phyloP scores from a whole-genome alignment of 2,329 filamentous ascomycete genomes.

The Calonectria pauciramosa region DNA sequence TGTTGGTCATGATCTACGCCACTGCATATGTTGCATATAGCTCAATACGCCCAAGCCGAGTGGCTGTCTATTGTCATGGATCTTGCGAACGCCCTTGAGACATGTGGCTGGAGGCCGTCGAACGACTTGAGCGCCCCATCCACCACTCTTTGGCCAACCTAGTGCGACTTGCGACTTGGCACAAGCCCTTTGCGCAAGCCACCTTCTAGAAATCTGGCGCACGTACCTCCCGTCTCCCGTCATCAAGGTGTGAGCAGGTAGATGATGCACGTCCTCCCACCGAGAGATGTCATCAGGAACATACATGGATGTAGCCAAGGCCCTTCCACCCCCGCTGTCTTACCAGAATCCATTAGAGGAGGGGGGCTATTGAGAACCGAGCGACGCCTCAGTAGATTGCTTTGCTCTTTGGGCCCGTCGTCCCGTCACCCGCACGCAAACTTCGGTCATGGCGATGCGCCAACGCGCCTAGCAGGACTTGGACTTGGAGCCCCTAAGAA shows the following conservation, averaged over 20 bases:
- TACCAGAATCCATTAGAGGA: background rate
- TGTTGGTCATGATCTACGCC: constrained; percentile 24
- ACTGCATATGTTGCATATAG: constrained; percentile 18
- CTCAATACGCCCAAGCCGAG: constrained; percentile 23
- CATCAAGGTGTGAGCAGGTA: constrained; percentile 25
- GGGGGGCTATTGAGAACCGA: constrained; percentile 4
- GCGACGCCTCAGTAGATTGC: background rate
- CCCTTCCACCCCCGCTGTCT: background rate
- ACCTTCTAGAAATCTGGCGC: constrained; percentile 37
- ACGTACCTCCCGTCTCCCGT: constrained; percentile 28
- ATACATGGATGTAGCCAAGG: constrained; percentile 8
- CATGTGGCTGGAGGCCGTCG: constrained; percentile 30
- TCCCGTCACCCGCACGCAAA: constrained; percentile 37
- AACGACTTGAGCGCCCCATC: constrained; percentile 18
- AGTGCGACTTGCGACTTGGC: constrained; percentile 15
- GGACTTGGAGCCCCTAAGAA: constrained; percentile 27
- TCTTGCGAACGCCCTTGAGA: constrained; percentile 17
- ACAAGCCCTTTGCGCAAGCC: constrained; percentile 3
- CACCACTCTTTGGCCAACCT: constrained; percentile 13
- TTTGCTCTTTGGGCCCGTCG: constrained; percentile 33
- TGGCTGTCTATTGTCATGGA: constrained; percentile 27
- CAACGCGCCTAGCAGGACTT: constrained; percentile 30
- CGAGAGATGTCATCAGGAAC: constrained; percentile 20
- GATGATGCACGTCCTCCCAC: constrained; percentile 19
- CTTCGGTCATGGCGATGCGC: constrained; percentile 44